Evolutionary conservation across 257 asterid species (phyloP).

Genomic region (Ilex asprella): DNA sequence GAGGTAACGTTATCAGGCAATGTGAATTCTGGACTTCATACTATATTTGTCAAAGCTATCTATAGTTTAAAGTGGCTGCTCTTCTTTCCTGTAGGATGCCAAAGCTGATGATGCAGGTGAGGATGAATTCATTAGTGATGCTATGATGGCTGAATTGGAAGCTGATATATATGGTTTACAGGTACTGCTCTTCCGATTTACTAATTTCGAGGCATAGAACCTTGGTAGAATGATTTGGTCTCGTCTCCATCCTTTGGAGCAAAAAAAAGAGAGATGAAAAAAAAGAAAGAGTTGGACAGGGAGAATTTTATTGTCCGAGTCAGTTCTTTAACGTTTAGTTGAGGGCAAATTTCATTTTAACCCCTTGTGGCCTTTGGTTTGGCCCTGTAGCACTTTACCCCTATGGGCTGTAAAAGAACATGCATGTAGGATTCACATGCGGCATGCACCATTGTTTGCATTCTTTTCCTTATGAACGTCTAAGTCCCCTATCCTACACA

Average conservation of each 20-base stretch:
- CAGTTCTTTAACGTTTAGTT: too few species aligned
- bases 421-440: not conserved
- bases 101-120: conserved; percentile 23
- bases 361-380: too few species aligned
- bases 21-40: conserved; percentile 8
- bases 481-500: not conserved
- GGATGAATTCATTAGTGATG: conserved; percentile 53
- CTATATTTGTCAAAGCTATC: conserved; percentile 5
- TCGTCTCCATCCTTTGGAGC: too few species aligned
- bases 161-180: conserved; percentile 74
- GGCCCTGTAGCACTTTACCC: not conserved
- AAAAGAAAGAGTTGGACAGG: too few species aligned
- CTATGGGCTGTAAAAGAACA: not conserved
- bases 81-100: conserved; percentile 37
- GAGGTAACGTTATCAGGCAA: conserved; percentile 31
- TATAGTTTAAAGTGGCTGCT: conserved; percentile 15
- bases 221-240: too few species aligned
- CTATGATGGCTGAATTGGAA: conserved; percentile 76
- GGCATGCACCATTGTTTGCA: too few species aligned
- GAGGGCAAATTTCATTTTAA: too few species aligned
- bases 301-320: too few species aligned
- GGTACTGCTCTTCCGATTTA: conserved; percentile 24
- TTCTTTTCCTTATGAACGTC: not conserved
- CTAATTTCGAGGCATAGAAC: too few species aligned
- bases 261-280: too few species aligned